Evolutionary conservation across 108 stramenopile genomes (phyloP), one percentile per base, ranked within the genome.

Genomic region (Cyclotella atomus): DNA sequence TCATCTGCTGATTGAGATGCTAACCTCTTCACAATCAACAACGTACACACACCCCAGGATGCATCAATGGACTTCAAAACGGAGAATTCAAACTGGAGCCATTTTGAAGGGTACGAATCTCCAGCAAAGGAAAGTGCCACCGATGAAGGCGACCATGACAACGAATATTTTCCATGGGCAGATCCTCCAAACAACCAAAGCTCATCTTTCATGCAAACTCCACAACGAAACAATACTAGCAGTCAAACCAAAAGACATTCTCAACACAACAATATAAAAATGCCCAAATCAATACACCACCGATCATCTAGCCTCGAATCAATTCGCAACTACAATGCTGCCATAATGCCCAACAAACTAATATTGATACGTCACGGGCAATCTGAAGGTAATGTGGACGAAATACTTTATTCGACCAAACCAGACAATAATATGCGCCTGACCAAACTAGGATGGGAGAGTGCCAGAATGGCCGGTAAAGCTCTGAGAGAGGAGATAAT

Each of bases 351-450:
- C 5, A 73, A 88, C 33, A 90, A 91, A 62, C 77, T 95, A 10
- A 81, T 96, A 12, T 67, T 96, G 72, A 67, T 96, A 8, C 88
- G 95, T 14, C 95, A 96, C 63, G 95, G 95, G 16, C 90, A 96
- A 77, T 83, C 81, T 29, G 79, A 85, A 71, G 95, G 95, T 7
- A 95, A 96, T 68, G 77, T 93, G 35, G 82, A 93, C 64, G 91
- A 92, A 83, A 23, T 62, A 38, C 66, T 88, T 12, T 96, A 96
- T 68, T 55, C 86, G 10, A 91, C 86, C 44, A 92, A 74, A 34
- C 88, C 95, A 19, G 95, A 96, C 71, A 92, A 90, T 81, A 89
- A 87, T 70, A 93, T 96, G 85, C 71, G 82, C 33, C 61, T 96
- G 5, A 96, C 95, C 0, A 61, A 76, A 32, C 76, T 90, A 7